Base-by-base conservation (phyloP, 345 rosid species). In the Melaleuca quinquenervia region DNA sequence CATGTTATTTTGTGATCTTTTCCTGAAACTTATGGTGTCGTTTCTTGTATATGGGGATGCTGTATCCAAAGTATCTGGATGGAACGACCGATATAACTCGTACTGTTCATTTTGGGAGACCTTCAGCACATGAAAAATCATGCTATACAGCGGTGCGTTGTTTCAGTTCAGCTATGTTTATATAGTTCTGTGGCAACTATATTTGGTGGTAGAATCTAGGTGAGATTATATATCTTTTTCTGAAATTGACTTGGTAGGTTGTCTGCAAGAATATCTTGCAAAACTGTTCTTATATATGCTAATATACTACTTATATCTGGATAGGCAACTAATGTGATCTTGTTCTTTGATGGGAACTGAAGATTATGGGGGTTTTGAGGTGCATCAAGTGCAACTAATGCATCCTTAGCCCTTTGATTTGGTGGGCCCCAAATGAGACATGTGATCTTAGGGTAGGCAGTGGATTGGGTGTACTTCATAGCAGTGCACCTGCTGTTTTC, bases 71-170 rank as follows among this genome's bases (percentile, higher is more conserved):
- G 99, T 97, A 97, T 92, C 93, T 94, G 50, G 99, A 97, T 90
- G 99, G 99, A 87, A 96, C 99, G 48, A 97, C 99, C 88, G 99
- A 97, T 88, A 93, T 97, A 84, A 97, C 99, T 82, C 95, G 99
- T 85, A 95, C 99, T 1, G 96, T 96, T 88, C 99, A 97, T 92
- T 97, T 96, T 91, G 99, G 99, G 51, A 95, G 91, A 89, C 99
- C 99, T 87, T 92, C 99, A 84, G 91, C 93, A 55, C 99, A 95
- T 85, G 99, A 94, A 84, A 97, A 94, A 87, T 91, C 93, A 41
- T 97, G 99, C 89, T 97, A 95, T 87, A 96, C 99, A 29, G 93
- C 97, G 84, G 99, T 97, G 54, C 85, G 94, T 88, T 85, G 82
- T 52, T 80, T 86, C 36, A 53, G 32, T 29, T 49, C 64, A 29